phyloP scores from a whole-genome alignment of 2,329 filamentous ascomycete species.

The Phoma sp. region DNA sequence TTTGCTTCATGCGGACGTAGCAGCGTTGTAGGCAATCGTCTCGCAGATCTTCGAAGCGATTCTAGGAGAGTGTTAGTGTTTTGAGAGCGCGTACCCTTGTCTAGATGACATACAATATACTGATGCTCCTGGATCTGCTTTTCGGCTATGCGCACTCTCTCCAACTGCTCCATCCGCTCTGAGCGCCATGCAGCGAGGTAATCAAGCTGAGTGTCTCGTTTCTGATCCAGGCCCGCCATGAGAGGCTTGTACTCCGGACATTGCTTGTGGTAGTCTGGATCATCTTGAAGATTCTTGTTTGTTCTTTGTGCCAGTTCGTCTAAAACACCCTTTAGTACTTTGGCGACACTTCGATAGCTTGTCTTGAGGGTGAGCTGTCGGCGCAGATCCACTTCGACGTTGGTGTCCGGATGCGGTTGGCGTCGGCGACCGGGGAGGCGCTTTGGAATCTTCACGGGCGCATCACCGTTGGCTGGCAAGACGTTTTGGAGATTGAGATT shows the following conservation, averaged over 20 bases:
- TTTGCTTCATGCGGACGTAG: constrained; percentile 47
- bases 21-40: constrained; percentile 45
- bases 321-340: constrained; percentile 68
- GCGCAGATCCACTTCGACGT: constrained; percentile 55
- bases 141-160: constrained; percentile 44
- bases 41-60: constrained; percentile 42
- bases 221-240: constrained; percentile 59
- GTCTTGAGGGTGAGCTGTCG: constrained; percentile 72
- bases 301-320: constrained; percentile 69
- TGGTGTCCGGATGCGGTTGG: constrained; percentile 54
- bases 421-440: constrained; percentile 53
- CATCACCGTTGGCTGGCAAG: constrained; percentile 45
- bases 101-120: constrained; percentile 39
- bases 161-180: constrained; percentile 47
- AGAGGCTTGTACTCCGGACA: constrained; percentile 61
- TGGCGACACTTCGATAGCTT: constrained; percentile 67
- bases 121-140: constrained; percentile 45
- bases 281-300: constrained; percentile 63
- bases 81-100: background rate
- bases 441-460: constrained; percentile 44
- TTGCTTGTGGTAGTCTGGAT: constrained; percentile 61
- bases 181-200: constrained; percentile 48
- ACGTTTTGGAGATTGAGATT: constrained; percentile 43
- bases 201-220: constrained; percentile 50
- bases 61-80: constrained; percentile 19